Base-by-base conservation (phyloP, 192 early-diverging fungal species). In the Helicostylum pulchrum region DNA sequence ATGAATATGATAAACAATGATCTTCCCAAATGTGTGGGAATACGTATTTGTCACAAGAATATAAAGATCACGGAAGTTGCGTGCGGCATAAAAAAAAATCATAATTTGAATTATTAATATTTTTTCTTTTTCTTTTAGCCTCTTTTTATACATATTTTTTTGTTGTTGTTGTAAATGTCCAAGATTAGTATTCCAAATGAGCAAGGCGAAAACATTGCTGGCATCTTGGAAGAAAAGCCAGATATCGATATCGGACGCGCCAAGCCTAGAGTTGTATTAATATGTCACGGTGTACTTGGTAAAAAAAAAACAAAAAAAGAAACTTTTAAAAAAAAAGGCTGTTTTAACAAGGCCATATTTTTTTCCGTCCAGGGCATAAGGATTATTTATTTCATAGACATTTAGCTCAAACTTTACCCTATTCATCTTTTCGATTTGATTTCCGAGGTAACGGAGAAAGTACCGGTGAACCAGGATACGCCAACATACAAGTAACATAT, bases 401-500 rank as follows among this genome's bases (percentile, higher is more conserved):
- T 9, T 61, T 78, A 51, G 76, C 76, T 9, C 31, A 71, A 31
- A n/a, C 59, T 30, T 47, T 78, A 9, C 68, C 72, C 14, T 74
- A 64, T 47, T 53, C 70, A 30, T 71, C 30, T 42, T 74, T 67
- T 64, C 68, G 76, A 32, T 71, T 78, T 30, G 72, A 74, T 63
- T 70, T 78, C 34, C 20, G 72, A 11, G 76, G 76, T 19, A 70
- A 74, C 54, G 76, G 72, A 20, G 71, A 77, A 12, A 74, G 72
- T 54, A 53, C 65, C 20, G 72, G 76, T 12, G 20, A 46, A 20
- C 31, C 66, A 2, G 32, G 54, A 14, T 74, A 61, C 49, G 63
- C 64, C 7, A 65, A 73, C 61, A 66, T 77, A 14, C 20, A 57
- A 6, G 74, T 69, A 65, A 44, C 49, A 14, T 26, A 26, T 3